A percentile compares a stretch with the other conserved stretches of the same genome.
These are phyloP conservation scores for Vigna unguiculata DNA, from an alignment of 306 rosid species.

Conservation along the genomic window DNA sequence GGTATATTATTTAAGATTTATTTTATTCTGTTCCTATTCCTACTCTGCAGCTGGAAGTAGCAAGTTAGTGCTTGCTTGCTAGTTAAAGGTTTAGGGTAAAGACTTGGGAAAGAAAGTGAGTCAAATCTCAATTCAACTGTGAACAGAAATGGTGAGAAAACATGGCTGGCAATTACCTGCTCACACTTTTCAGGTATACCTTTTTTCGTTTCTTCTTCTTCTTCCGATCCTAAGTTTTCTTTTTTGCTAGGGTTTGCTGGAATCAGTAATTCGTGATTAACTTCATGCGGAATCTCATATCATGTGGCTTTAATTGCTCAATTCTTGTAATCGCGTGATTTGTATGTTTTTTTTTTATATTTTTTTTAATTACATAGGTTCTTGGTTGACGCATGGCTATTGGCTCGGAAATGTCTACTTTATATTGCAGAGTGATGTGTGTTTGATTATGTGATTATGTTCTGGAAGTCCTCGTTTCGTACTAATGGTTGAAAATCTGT, in stretches of 20 bases:
- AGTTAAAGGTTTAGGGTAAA: constrained; percentile 26
- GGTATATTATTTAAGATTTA: constrained; percentile 7
- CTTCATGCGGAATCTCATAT: constrained; percentile 12
- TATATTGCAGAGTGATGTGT: constrained; percentile 29
- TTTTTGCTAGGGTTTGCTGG: constrained; percentile 55
- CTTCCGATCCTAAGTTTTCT: constrained; percentile 5
- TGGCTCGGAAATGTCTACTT: constrained; percentile 4
- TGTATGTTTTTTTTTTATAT: neutral
- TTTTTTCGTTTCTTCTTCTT: neutral
- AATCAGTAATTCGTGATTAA: constrained; percentile 3
- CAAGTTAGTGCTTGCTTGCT: constrained; percentile 32
- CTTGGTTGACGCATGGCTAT: neutral
- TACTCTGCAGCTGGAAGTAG: constrained; percentile 28
- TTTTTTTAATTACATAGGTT: neutral
- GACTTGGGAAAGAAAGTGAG: neutral
- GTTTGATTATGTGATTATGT: constrained; percentile 30
- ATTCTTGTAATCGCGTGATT: constrained; percentile 38
- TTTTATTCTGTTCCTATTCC: neutral
- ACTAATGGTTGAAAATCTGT: neutral
- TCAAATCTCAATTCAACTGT: constrained; percentile 30
- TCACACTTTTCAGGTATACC: constrained; percentile 89
- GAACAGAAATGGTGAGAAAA: constrained; percentile 79
- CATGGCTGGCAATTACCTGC: constrained; percentile 99
- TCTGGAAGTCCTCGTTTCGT: neutral
- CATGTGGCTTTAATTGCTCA: neutral